These are phyloP conservation scores for Neonectria coccinea DNA, from an alignment of 2,329 filamentous ascomycete genomes.

Conservation along the genomic window DNA sequence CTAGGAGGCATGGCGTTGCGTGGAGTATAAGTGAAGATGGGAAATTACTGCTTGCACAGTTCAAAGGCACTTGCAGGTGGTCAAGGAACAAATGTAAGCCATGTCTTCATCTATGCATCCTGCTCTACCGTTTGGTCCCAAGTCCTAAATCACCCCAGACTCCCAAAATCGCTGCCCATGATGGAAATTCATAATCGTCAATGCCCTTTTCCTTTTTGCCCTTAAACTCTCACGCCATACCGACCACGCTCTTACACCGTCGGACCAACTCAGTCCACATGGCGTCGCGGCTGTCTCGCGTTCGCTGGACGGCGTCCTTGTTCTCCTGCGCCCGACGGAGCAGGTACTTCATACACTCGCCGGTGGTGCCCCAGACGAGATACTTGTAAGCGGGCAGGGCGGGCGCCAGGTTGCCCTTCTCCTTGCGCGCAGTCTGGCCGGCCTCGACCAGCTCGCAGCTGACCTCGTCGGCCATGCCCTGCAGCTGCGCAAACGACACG, in stretches of 20 bases:
- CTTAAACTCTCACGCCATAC: slow-evolving; percentile 47
- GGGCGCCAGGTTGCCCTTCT: slow-evolving; percentile 42
- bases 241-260: slow-evolving; percentile 60
- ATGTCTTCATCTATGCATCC: slow-evolving; percentile 44
- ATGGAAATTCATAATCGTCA: slow-evolving; percentile 44
- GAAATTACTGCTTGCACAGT: neutral
- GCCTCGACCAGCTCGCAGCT: slow-evolving; percentile 70
- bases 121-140: slow-evolving; percentile 42
- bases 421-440: slow-evolving; percentile 46
- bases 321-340: slow-evolving; percentile 74
- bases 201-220: slow-evolving; percentile 21
- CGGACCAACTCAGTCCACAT: slow-evolving; percentile 72
- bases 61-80: slow-evolving; percentile 1
- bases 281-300: slow-evolving; percentile 70
- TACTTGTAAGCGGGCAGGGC: slow-evolving; percentile 76
- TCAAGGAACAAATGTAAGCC: slow-evolving; percentile 42
- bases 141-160: slow-evolving; percentile 42
- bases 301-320: slow-evolving; percentile 74
- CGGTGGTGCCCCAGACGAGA: slow-evolving; percentile 75
- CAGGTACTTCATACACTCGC: slow-evolving; percentile 89
- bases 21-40: slow-evolving; percentile 46
- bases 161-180: slow-evolving; percentile 46
- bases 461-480: slow-evolving; percentile 97
- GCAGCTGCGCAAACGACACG: slow-evolving; percentile 74
- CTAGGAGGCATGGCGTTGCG: slow-evolving; percentile 79